A percentile compares a stretch with the other conserved stretches of the same genome.
Evolutionary conservation across 2,329 filamentous ascomycete species (phyloP).

Genomic region (Hymenoscyphus fraxineus): DNA sequence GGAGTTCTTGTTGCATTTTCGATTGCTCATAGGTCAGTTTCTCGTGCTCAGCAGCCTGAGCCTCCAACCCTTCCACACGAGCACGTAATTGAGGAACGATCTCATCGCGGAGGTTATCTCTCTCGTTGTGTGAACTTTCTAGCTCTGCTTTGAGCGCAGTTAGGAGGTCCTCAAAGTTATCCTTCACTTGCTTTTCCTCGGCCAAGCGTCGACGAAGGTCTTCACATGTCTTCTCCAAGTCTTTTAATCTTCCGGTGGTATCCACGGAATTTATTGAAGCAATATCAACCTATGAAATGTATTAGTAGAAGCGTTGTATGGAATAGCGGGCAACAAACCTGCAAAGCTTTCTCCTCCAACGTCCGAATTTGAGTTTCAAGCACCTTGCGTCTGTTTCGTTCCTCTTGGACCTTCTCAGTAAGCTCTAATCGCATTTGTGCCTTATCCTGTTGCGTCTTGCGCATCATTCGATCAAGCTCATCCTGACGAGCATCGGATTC

Average conservation of each 20-base stretch:
- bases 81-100: constrained; percentile 75
- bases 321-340: constrained; percentile 40
- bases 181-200: constrained; percentile 83
- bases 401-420: constrained; percentile 81
- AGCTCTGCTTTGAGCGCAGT: constrained; percentile 79
- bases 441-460: constrained; percentile 85
- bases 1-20: constrained; percentile 83
- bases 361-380: constrained; percentile 82
- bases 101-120: constrained; percentile 87
- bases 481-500: constrained; percentile 60
- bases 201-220: constrained; percentile 76
- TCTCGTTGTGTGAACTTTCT: constrained; percentile 77
- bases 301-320: constrained; percentile 17
- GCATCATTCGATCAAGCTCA: constrained; percentile 78
- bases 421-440: constrained; percentile 82
- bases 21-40: constrained; percentile 74
- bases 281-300: constrained; percentile 36
- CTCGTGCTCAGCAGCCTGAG: constrained; percentile 67
- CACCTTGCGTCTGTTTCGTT: constrained; percentile 68
- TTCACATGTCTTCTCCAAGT: constrained; percentile 77
- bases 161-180: constrained; percentile 90
- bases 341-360: constrained; percentile 73
- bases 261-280: constrained; percentile 53
- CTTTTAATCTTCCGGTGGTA: constrained; percentile 61
- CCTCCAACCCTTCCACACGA: constrained; percentile 73